Conservation (phyloP, 176 grass and related monocot genomes). For the Eragrostis curvula region DNA sequence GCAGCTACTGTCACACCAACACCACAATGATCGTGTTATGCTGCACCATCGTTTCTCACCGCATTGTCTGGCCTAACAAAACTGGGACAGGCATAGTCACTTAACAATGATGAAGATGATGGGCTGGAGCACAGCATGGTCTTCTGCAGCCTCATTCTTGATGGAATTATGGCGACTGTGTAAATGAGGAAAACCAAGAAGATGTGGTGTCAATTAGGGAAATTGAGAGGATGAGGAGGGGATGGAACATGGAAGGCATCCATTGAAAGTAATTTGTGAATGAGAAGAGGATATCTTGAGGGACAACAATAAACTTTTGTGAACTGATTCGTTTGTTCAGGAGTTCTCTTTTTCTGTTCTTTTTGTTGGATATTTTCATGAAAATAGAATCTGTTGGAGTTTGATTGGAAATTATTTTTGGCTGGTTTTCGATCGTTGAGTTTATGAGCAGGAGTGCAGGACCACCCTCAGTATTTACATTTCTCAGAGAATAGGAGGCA, state of each 20-base stretch:
- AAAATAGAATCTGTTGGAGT: not conserved
- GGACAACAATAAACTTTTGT: not conserved
- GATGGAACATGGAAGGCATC: too few species aligned
- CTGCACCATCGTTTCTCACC: too few species aligned
- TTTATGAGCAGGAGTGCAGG: too few species aligned
- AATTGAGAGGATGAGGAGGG: not conserved
- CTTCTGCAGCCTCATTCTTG: too few species aligned
- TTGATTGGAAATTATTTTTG: not conserved
- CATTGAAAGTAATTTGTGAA: not conserved
- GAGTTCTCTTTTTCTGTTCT: not conserved
- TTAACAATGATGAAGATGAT: too few species aligned
- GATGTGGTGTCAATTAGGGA: not conserved
- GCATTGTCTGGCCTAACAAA: too few species aligned
- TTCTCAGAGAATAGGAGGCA: not conserved
- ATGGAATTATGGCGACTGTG: not conserved
- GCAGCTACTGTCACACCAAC: not conserved
- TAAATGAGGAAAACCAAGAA: not conserved
- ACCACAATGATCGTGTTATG: too few species aligned
- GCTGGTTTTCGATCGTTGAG: not conserved
- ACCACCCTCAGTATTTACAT: not conserved
- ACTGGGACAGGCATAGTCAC: too few species aligned
- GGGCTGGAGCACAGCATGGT: too few species aligned
- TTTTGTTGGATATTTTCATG: not conserved
- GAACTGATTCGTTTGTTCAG: not conserved
- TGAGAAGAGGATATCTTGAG: not conserved